These are phyloP conservation scores for Angomonas deanei DNA, from an alignment of 208 protist species.

Conservation along the genomic window DNA sequence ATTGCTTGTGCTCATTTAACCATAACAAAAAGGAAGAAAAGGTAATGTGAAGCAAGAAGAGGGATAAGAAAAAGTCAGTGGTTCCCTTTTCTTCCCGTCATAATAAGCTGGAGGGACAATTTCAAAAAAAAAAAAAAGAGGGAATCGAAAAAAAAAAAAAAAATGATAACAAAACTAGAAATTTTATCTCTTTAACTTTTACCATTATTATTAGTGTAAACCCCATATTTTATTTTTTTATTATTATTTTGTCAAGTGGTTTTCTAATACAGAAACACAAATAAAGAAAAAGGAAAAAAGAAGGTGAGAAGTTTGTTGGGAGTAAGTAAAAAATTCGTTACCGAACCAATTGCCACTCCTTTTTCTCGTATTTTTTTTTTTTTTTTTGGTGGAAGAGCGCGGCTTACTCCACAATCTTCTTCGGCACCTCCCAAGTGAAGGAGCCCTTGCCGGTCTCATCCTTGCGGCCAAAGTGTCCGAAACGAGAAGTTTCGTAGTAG, in stretches of 20 bases:
- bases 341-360: neutral
- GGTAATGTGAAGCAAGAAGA: neutral
- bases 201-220: neutral
- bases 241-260: neutral
- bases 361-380: neutral
- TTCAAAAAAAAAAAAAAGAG: neutral
- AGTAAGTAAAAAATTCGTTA: conserved; percentile 1
- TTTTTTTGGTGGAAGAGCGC: neutral
- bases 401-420: conserved; percentile 87
- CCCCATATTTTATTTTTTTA: neutral
- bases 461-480: conserved; percentile 98
- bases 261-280: conserved; percentile 5
- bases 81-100: neutral
- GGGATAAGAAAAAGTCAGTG: neutral
- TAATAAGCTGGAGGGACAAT: neutral
- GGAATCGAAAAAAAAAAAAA: too few relatives aligned
- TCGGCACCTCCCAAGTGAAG: conserved; percentile 98
- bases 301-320: conserved; percentile 4
- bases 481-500: conserved; percentile 96
- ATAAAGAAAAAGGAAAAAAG: conserved; percentile 11
- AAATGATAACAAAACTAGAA: neutral
- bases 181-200: neutral
- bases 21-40: conserved; percentile 8
- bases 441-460: conserved; percentile 80
- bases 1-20: too few relatives aligned